A percentile compares a stretch with the other conserved stretches of the same genome.
These are phyloP conservation scores for Cladosporium sp. DNA, from an alignment of 2,329 filamentous ascomycete genomes.

Conservation along the genomic window DNA sequence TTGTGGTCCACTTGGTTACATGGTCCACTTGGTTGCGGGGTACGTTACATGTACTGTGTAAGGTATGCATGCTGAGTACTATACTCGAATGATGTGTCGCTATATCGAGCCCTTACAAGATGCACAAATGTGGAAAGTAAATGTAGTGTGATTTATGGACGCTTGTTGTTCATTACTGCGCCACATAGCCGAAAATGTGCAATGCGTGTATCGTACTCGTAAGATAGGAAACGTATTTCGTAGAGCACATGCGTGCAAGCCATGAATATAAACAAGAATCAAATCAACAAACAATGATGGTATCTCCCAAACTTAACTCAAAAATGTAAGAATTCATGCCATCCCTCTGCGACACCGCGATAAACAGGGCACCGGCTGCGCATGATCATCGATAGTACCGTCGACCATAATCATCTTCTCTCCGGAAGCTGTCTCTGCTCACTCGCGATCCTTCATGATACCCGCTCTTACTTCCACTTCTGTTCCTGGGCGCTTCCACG, in stretches of 20 bases:
- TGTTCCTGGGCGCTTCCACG: constrained; percentile 42
- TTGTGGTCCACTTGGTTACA: too few relatives aligned
- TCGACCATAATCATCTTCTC: constrained; percentile 27
- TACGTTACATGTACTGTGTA: neutral
- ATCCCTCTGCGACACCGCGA: neutral
- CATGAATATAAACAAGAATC: neutral
- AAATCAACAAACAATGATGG: neutral
- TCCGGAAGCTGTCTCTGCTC: constrained; percentile 29
- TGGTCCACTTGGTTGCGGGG: too few relatives aligned
- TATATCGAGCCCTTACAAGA: neutral
- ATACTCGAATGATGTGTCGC: neutral
- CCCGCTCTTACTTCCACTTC: constrained; percentile 32
- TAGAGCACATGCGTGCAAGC: neutral
- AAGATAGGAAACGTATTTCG: neutral
- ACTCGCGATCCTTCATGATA: constrained; percentile 29
- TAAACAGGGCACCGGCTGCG: neutral
- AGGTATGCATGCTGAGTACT: neutral
- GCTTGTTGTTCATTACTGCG: neutral
- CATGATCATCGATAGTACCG: constrained; percentile 21
- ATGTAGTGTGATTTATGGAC: neutral
- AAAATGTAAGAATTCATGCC: neutral
- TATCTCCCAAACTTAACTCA: neutral
- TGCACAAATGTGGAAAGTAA: neutral
- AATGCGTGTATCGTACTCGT: neutral
- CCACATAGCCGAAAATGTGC: neutral